Evolutionary conservation across 257 asterid species (phyloP).

Genomic region (Coffea eugenioides): DNA sequence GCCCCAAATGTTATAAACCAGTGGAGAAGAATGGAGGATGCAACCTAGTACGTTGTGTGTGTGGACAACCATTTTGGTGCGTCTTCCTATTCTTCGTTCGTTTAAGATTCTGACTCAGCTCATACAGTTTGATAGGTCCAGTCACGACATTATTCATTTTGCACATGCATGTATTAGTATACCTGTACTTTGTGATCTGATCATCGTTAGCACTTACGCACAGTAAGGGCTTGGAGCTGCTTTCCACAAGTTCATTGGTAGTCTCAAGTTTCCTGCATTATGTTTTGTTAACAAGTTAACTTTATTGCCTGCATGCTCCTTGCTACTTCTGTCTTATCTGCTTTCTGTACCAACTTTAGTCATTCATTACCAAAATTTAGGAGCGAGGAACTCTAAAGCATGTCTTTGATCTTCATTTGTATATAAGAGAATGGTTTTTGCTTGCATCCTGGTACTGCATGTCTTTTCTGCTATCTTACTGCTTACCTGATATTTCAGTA

Average conservation of each 20-base stretch:
- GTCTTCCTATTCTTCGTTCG: constrained; percentile 7
- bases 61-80: constrained; percentile 65
- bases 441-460: too few relatives aligned
- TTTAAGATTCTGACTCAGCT: not conserved
- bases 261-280: constrained; percentile 1
- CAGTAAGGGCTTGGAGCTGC: not conserved
- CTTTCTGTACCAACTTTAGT: not conserved
- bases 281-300: not conserved
- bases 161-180: not conserved
- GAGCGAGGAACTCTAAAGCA: not conserved
- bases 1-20: constrained; percentile 58
- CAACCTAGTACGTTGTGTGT: constrained; percentile 46
- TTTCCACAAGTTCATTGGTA: not conserved
- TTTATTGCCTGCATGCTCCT: not conserved
- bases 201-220: not conserved
- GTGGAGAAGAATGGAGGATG: constrained; percentile 62
- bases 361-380: not conserved
- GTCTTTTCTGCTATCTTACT: not conserved
- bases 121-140: not conserved
- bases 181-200: not conserved
- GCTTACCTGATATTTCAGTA: not conserved
- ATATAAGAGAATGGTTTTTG: not conserved
- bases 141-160: not conserved
- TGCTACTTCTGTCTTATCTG: not conserved
- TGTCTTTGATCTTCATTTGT: not conserved